A percentile compares a stretch with the other conserved stretches of the same genome.
These are phyloP conservation scores for Fusarium pseudoanthophilum DNA, from an alignment of 2,329 filamentous ascomycete species.

Conservation along the genomic window DNA sequence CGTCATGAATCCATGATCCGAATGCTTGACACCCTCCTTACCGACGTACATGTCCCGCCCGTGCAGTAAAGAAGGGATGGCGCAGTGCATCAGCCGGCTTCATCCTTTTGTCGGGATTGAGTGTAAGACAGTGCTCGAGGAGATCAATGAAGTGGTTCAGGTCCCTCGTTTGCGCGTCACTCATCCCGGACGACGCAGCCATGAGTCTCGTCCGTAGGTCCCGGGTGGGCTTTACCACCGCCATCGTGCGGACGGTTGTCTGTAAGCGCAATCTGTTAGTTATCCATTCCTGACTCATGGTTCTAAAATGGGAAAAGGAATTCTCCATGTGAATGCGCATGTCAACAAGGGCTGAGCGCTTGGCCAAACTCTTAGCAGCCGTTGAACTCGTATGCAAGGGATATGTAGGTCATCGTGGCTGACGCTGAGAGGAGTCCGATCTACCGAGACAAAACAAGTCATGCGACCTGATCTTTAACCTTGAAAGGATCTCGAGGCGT, in stretches of 20 bases:
- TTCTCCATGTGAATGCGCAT: constrained; percentile 12
- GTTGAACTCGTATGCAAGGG: constrained; percentile 38
- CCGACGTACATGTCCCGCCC: constrained; percentile 41
- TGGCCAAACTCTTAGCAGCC: constrained; percentile 19
- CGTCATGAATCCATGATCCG: constrained; percentile 11
- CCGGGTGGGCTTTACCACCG: constrained; percentile 78
- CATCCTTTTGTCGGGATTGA: constrained; percentile 93
- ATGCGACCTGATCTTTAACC: constrained; percentile 35
- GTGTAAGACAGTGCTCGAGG: constrained; percentile 84
- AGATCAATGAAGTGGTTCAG: constrained; percentile 87
- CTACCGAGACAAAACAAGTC: constrained; percentile 32
- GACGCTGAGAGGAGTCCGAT: constrained; percentile 28
- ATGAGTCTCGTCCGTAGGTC: constrained; percentile 85
- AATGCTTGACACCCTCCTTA: constrained; percentile 19
- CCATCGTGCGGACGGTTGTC: constrained; percentile 74
- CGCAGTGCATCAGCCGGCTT: constrained; percentile 86
- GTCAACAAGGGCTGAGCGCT: constrained; percentile 31
- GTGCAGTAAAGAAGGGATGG: constrained; percentile 82
- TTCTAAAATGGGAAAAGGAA: constrained; percentile 27
- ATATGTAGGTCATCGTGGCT: constrained; percentile 36
- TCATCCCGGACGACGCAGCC: constrained; percentile 78
- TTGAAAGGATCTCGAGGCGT: constrained; percentile 28
- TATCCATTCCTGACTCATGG: constrained; percentile 11
- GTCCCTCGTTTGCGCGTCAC: constrained; percentile 78
- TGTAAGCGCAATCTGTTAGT: constrained; percentile 50